Evolutionary conservation across 1,284 basidiomycete genomes (phyloP).

Genomic region (Phellopilus nigrolimitatus): DNA sequence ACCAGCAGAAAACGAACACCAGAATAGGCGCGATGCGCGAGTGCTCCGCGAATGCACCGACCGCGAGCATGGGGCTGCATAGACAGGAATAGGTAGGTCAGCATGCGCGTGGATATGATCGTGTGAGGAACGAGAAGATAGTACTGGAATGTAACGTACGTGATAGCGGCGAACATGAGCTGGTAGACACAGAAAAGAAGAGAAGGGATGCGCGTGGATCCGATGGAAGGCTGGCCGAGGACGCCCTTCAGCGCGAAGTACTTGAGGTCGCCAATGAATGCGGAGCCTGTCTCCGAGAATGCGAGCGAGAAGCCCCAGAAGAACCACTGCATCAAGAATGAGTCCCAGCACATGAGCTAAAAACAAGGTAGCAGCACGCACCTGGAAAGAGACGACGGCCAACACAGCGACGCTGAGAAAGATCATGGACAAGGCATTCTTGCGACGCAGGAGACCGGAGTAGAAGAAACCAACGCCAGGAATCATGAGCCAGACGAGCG

Average conservation of each 20-base stretch:
- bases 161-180: conserved; percentile 85
- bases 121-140: background rate
- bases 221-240: conserved; percentile 71
- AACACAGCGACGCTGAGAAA: conserved; percentile 78
- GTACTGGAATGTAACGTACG: conserved; percentile 38
- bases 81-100: conserved; percentile 11
- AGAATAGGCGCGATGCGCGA: conserved; percentile 82
- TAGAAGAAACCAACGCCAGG: conserved; percentile 91
- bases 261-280: conserved; percentile 63
- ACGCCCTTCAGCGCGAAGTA: conserved; percentile 86
- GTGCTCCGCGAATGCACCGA: conserved; percentile 92
- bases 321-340: conserved; percentile 45
- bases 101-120: background rate
- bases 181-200: conserved; percentile 89
- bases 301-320: conserved; percentile 73
- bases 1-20: conserved; percentile 89
- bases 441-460: conserved; percentile 77
- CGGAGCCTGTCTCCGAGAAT: conserved; percentile 57
- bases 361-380: conserved; percentile 28
- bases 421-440: conserved; percentile 93
- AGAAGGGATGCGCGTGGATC: conserved; percentile 69
- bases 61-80: conserved; percentile 70
- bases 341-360: background rate
- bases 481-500: conserved; percentile 89
- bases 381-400: conserved; percentile 72